These are phyloP conservation scores for Styphnolobium japonicum DNA, from an alignment of 306 rosid genomes.

Conservation along the genomic window DNA sequence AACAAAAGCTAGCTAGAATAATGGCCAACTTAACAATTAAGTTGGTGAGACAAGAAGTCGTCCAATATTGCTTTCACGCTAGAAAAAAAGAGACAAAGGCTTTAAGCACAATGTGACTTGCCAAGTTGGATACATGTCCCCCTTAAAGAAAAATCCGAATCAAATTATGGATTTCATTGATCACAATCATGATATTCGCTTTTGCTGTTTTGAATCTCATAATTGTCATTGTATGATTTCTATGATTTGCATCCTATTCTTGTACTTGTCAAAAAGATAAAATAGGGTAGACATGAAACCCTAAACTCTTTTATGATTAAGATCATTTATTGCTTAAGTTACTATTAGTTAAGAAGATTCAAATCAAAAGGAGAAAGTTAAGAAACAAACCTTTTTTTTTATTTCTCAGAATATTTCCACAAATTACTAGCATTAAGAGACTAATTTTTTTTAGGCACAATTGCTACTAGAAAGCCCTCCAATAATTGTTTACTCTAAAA, in stretches of 20 bases:
- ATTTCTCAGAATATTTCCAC: too few relatives aligned
- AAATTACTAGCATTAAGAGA: too few relatives aligned
- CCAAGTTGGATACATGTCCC: slow-evolving; percentile 15
- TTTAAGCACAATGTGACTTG: background rate
- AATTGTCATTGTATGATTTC: background rate
- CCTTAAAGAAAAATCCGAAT: background rate
- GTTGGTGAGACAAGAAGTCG: background rate
- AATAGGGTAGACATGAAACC: background rate
- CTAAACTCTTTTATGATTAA: background rate
- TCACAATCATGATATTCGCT: background rate
- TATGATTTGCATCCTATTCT: background rate
- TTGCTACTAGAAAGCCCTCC: too few relatives aligned
- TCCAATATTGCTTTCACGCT: background rate
- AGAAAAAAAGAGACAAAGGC: background rate
- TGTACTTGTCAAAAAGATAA: background rate
- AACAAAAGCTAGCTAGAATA: background rate
- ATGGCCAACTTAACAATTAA: background rate
- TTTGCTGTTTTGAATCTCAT: background rate
- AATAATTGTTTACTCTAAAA: too few relatives aligned
- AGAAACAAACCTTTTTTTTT: too few relatives aligned
- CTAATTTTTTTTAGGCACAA: too few relatives aligned
- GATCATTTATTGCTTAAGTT: background rate
- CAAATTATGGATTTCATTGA: background rate
- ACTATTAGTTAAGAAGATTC: background rate
- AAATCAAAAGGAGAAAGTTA: background rate